Percentiles rank a stretch among this genome's conserved stretches.
phyloP scores from a whole-genome alignment of 129 eudicot genomes.

The Solidago caesia region DNA sequence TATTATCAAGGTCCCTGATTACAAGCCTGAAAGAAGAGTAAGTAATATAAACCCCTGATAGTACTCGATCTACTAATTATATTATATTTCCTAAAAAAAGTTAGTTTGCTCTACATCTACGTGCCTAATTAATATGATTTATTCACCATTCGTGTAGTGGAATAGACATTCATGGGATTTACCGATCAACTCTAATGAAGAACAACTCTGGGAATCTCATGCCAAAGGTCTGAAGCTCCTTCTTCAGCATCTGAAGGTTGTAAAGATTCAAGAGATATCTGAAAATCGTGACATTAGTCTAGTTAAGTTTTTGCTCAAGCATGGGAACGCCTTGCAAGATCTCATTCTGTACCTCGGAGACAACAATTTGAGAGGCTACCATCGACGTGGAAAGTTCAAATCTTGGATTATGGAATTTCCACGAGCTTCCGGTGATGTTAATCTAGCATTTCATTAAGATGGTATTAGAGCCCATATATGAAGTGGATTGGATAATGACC shows the following conservation, averaged over 20 bases:
- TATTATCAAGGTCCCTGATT: conserved; percentile 34
- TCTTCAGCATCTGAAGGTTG: conserved; percentile 52
- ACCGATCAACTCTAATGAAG: conserved; percentile 37
- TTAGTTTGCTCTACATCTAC: not conserved
- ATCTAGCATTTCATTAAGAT: conserved; percentile 44
- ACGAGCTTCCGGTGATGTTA: conserved; percentile 57
- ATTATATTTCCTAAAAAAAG: not conserved
- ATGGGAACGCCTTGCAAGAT: conserved; percentile 62
- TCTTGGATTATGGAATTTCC: conserved; percentile 58
- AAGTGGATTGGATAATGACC: not conserved
- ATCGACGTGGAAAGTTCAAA: conserved; percentile 52
- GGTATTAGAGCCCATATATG: not conserved
- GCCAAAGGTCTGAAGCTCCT: conserved; percentile 41
- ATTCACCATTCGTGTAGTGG: conserved; percentile 40
- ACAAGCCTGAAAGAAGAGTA: conserved; percentile 40
- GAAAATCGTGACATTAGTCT: conserved; percentile 46
- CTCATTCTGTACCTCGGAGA: conserved; percentile 40
- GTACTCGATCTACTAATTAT: not conserved
- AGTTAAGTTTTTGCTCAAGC: conserved; percentile 60
- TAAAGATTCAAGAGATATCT: conserved; percentile 51
- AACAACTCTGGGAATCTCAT: conserved; percentile 57
- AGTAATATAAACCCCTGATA: not conserved
- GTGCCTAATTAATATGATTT: conserved; percentile 5
- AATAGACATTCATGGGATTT: conserved; percentile 42
- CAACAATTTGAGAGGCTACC: conserved; percentile 36